These are phyloP conservation scores for Bjerkandera adusta DNA, from an alignment of 1,284 basidiomycete species.

Conservation along the genomic window DNA sequence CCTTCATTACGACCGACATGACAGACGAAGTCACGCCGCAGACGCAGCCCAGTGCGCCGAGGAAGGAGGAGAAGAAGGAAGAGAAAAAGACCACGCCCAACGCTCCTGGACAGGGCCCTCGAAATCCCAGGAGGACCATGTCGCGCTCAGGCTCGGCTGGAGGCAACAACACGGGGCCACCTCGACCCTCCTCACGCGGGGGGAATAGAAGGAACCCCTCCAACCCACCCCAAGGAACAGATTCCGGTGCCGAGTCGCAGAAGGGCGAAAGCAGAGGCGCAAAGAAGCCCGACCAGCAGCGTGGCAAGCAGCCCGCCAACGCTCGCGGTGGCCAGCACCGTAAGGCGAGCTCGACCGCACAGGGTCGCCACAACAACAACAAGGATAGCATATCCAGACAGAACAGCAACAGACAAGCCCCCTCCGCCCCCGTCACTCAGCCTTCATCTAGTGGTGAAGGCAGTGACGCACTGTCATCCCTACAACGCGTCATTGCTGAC, in stretches of 20 bases:
- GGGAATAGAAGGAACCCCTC: slow-evolving; percentile 57
- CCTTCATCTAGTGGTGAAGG: slow-evolving; percentile 42
- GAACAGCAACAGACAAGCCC: slow-evolving; percentile 31
- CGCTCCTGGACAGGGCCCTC: slow-evolving; percentile 32
- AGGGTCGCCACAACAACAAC: slow-evolving; percentile 25
- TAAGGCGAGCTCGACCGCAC: slow-evolving; percentile 37
- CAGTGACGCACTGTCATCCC: slow-evolving; percentile 73
- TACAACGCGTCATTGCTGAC: slow-evolving; percentile 82
- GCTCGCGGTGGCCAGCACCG: slow-evolving; percentile 49
- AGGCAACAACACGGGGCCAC: slow-evolving; percentile 38
- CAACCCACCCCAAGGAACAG: slow-evolving; percentile 39
- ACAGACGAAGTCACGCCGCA: slow-evolving; percentile 71
- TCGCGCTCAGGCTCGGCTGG: slow-evolving; percentile 53
- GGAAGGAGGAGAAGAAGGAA: slow-evolving; percentile 51
- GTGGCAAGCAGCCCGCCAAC: slow-evolving; percentile 47
- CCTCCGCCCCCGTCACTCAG: slow-evolving; percentile 46
- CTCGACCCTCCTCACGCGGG: slow-evolving; percentile 58
- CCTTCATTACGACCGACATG: slow-evolving; percentile 77
- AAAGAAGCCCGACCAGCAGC: slow-evolving; percentile 54
- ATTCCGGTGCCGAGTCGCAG: slow-evolving; percentile 72
- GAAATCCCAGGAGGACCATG: slow-evolving; percentile 54
- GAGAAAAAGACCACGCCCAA: slow-evolving; percentile 56
- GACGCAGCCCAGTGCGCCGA: slow-evolving; percentile 37
- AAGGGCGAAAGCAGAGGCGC: slow-evolving; percentile 36
- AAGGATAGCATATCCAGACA: slow-evolving; percentile 33